These are phyloP conservation scores for Suillus alpinus DNA, from an alignment of 768 basidiomycete genomes.

Conservation along the genomic window DNA sequence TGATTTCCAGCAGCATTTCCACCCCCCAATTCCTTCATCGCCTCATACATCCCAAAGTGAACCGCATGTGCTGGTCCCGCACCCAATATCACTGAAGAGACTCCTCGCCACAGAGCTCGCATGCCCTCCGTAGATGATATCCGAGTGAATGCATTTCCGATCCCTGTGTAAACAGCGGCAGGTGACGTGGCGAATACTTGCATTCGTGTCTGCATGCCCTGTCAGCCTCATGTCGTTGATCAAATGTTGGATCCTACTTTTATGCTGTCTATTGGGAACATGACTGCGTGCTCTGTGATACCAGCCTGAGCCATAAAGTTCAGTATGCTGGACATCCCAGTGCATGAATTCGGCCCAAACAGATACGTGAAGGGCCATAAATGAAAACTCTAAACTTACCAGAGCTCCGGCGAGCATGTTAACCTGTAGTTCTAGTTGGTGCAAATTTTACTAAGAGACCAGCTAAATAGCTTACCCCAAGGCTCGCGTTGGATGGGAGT, in stretches of 20 bases:
- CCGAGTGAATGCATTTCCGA: conserved; percentile 86
- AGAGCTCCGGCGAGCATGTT: conserved; percentile 97
- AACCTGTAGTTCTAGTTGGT: conserved; percentile 48
- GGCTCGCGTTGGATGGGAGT: conserved; percentile 72
- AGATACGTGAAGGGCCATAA: not conserved
- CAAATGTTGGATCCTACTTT: conserved; percentile 56
- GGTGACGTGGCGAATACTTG: conserved; percentile 91
- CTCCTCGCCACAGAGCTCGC: conserved; percentile 90
- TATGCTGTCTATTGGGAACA: conserved; percentile 98
- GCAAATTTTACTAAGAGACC: conserved; percentile 12
- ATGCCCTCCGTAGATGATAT: conserved; percentile 95
- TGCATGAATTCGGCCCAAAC: not conserved
- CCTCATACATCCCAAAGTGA: conserved; percentile 95
- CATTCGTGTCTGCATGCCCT: conserved; percentile 82
- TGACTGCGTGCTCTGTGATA: conserved; percentile 97
- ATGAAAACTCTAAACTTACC: conserved; percentile 46
- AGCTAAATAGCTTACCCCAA: conserved; percentile 47
- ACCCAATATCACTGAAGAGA: conserved; percentile 92
- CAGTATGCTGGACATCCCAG: conserved; percentile 9
- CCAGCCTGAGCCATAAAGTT: conserved; percentile 72
- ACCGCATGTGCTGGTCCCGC: conserved; percentile 98
- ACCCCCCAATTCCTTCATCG: conserved; percentile 88
- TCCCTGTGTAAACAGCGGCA: conserved; percentile 81
- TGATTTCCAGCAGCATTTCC: conserved; percentile 78
- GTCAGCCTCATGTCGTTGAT: conserved; percentile 5